Conservation (phyloP, 2,329 filamentous ascomycete genomes). For the Penicillium oxalicum region DNA sequence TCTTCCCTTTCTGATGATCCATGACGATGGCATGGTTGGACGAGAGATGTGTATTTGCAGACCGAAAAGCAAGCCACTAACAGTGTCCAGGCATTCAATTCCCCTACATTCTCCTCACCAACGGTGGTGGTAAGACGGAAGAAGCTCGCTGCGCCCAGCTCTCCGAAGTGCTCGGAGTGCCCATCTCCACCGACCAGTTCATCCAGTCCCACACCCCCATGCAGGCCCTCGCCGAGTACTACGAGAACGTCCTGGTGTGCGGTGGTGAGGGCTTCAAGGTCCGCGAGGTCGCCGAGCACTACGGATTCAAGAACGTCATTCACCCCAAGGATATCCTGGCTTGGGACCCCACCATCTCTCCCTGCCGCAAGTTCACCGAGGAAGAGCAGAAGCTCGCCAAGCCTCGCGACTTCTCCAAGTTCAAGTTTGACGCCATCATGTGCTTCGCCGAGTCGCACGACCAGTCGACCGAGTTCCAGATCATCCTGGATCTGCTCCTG, state of each 20-base stretch:
- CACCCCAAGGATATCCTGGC: conserved; percentile 69
- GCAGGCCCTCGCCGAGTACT: conserved; percentile 69
- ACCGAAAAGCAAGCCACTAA: neutral
- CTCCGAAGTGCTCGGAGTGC: conserved; percentile 59
- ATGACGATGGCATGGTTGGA: no score
- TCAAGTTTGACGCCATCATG: conserved; percentile 67
- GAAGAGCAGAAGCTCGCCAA: conserved; percentile 61
- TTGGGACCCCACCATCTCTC: conserved; percentile 62
- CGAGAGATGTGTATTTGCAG: neutral
- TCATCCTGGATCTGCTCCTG: conserved; percentile 67
- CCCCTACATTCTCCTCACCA: conserved; percentile 68
- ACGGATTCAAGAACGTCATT: conserved; percentile 68
- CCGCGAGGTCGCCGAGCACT: conserved; percentile 65
- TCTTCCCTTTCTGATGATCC: no score
- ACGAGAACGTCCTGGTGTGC: conserved; percentile 67
- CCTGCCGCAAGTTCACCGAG: conserved; percentile 62
- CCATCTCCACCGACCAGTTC: conserved; percentile 65
- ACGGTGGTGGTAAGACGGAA: conserved; percentile 68
- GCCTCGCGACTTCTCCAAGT: conserved; percentile 64
- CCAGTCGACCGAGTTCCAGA: conserved; percentile 68
- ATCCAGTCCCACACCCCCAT: conserved; percentile 73
- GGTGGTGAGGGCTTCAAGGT: conserved; percentile 71
- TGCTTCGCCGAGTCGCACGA: conserved; percentile 69
- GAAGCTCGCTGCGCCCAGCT: conserved; percentile 59
- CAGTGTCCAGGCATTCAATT: conserved; percentile 57